Evolutionary conservation across 495 filamentous ascomycete species (phyloP).

Genomic region (Staphylotrichum longicolle): DNA sequence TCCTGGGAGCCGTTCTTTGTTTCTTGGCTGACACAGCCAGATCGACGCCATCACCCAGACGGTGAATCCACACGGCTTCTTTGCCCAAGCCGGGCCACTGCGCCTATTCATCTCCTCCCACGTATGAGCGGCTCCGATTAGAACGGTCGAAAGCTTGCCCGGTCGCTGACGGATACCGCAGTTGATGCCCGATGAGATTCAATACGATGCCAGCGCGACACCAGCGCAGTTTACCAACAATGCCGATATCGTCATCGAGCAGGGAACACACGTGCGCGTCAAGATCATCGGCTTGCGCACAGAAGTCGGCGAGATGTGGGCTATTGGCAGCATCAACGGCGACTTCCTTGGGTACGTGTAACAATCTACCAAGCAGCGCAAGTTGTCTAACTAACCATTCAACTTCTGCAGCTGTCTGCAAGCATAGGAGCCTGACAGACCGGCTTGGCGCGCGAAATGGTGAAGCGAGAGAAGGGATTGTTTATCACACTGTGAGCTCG

Average conservation of each 20-base stretch:
- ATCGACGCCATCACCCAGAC: conserved; percentile 88
- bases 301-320: conserved; percentile 90
- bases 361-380: not conserved
- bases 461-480: not conserved
- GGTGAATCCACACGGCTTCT: conserved; percentile 89
- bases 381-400: not conserved
- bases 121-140: conserved; percentile 51
- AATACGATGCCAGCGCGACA: conserved; percentile 86
- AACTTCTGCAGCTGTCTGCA: conserved; percentile 13
- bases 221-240: conserved; percentile 82
- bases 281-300: conserved; percentile 90
- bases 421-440: conserved; percentile 9
- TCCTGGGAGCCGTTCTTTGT: not conserved
- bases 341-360: conserved; percentile 56
- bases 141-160: not conserved
- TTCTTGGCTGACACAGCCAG: conserved; percentile 43
- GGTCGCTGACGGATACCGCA: conserved; percentile 37
- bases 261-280: conserved; percentile 85
- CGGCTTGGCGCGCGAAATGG: not conserved
- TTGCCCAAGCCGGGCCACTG: conserved; percentile 84
- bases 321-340: conserved; percentile 96
- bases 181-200: conserved; percentile 90
- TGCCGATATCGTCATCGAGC: conserved; percentile 89
- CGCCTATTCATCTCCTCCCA: conserved; percentile 83
- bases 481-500: no score